These are phyloP conservation scores for Leavenworthia alabamica DNA, from an alignment of 345 rosid species.

Conservation along the genomic window DNA sequence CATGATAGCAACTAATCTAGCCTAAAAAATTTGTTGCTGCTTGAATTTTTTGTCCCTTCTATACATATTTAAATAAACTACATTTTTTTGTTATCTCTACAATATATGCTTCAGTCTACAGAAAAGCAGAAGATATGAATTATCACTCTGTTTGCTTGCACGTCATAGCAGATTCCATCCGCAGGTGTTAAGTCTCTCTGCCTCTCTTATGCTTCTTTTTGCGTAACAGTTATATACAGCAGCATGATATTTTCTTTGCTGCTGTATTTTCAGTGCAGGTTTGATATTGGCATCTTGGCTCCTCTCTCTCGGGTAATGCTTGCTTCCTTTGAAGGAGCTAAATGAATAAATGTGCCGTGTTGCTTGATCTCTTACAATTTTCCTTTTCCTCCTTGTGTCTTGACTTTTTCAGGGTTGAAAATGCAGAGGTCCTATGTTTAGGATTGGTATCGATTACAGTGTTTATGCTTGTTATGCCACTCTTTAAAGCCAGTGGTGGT, in stretches of 20 bases:
- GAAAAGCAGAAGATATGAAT: constrained; percentile 97
- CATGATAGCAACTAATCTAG: constrained; percentile 10
- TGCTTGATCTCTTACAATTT: constrained; percentile 7
- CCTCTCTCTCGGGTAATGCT: constrained; percentile 75
- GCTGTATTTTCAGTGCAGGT: constrained; percentile 81
- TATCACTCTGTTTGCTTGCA: constrained; percentile 89
- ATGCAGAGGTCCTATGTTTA: constrained; percentile 90
- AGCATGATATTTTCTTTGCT: constrained; percentile 33
- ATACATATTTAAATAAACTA: neutral
- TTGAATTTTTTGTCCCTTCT: constrained; percentile 1
- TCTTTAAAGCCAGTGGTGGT: constrained; percentile 71
- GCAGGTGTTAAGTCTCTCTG: constrained; percentile 49
- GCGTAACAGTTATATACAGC: too few relatives aligned
- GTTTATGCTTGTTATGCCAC: constrained; percentile 84
- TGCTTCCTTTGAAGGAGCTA: constrained; percentile 3
- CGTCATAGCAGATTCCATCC: constrained; percentile 89
- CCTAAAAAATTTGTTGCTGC: neutral
- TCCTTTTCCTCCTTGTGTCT: constrained; percentile 9
- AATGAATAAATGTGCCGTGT: neutral
- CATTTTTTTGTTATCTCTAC: neutral
- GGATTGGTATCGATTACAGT: constrained; percentile 80
- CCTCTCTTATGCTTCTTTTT: constrained; percentile 3
- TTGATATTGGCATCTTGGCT: constrained; percentile 96
- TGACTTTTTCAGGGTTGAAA: constrained; percentile 60
- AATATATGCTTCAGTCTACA: constrained; percentile 59